Conservation (phyloP, 2,329 filamentous ascomycete species). For the Fusarium sp. region DNA sequence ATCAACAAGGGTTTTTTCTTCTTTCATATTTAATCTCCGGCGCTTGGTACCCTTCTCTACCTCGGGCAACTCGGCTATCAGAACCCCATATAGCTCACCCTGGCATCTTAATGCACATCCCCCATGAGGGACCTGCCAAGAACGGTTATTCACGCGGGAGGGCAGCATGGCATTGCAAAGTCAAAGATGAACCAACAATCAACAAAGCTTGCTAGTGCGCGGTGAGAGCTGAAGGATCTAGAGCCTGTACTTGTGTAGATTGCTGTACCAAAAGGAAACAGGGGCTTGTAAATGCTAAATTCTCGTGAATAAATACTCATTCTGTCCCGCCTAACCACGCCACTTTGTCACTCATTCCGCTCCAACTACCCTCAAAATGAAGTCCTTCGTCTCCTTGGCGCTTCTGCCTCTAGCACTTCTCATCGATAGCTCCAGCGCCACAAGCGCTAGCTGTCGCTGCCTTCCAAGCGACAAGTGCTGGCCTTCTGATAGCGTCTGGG, state of each 20-base stretch:
- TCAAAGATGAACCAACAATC: neutral
- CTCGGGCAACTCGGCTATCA: neutral
- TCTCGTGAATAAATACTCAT: constrained; percentile 10
- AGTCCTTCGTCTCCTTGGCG: constrained; percentile 23
- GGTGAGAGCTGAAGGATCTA: neutral
- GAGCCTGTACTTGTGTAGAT: neutral
- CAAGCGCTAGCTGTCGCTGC: constrained; percentile 55
- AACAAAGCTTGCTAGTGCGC: constrained; percentile 12
- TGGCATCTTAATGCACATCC: neutral
- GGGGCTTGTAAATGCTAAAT: neutral
- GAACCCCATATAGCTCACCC: neutral
- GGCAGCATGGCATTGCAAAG: neutral
- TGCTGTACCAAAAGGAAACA: neutral
- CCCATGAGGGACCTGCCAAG: constrained; percentile 5
- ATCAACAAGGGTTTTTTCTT: neutral
- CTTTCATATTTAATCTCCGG: constrained; percentile 17
- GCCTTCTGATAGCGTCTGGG: constrained; percentile 60
- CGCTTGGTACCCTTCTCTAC: neutral
- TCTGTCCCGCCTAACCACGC: neutral
- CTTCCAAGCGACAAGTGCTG: constrained; percentile 65
- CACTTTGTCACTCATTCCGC: constrained; percentile 7
- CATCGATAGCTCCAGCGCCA: constrained; percentile 5
- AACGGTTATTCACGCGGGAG: neutral
- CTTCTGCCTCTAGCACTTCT: constrained; percentile 29
- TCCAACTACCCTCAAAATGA: constrained; percentile 28